phyloP scores from a whole-genome alignment of 164 flowering plant genomes.

The Euptelea pleiosperma region DNA sequence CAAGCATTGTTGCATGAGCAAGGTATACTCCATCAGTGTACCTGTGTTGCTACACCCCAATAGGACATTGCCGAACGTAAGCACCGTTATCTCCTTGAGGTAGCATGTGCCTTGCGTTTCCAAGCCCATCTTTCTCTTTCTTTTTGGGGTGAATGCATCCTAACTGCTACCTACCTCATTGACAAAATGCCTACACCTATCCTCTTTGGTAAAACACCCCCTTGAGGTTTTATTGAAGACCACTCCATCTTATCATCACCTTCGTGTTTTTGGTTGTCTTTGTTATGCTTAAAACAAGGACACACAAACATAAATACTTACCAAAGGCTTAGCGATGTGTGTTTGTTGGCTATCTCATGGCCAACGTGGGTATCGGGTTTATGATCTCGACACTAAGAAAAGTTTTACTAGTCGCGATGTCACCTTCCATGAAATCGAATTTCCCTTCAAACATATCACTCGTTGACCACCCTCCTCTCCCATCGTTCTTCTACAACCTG shows the following conservation, averaged over 20 bases:
- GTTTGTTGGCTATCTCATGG: constrained; percentile 8
- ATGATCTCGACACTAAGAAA: not conserved
- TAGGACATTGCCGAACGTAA: constrained; percentile 9
- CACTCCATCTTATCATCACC: not conserved
- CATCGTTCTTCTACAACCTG: not conserved
- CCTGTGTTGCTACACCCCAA: constrained; percentile 9
- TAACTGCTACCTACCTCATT: constrained; percentile 10
- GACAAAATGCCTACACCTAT: not conserved
- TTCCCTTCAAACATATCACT: not conserved
- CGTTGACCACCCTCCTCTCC: not conserved
- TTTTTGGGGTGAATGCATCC: constrained; percentile 19
- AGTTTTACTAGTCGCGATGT: constrained; percentile 1
- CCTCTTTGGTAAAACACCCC: not conserved
- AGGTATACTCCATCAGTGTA: no score
- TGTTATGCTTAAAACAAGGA: not conserved
- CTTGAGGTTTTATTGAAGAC: not conserved
- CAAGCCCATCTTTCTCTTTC: constrained; percentile 2
- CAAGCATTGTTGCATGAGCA: no score
- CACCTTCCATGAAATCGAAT: not conserved
- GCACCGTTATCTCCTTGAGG: constrained; percentile 4
- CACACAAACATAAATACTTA: not conserved
- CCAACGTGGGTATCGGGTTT: not conserved
- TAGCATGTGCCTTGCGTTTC: constrained; percentile 2
- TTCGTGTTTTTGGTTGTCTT: not conserved
- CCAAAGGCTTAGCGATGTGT: not conserved